These are phyloP conservation scores for Zygotorulaspora mrakii DNA, from an alignment of 1,139 yeast species.

Conservation along the genomic window DNA sequence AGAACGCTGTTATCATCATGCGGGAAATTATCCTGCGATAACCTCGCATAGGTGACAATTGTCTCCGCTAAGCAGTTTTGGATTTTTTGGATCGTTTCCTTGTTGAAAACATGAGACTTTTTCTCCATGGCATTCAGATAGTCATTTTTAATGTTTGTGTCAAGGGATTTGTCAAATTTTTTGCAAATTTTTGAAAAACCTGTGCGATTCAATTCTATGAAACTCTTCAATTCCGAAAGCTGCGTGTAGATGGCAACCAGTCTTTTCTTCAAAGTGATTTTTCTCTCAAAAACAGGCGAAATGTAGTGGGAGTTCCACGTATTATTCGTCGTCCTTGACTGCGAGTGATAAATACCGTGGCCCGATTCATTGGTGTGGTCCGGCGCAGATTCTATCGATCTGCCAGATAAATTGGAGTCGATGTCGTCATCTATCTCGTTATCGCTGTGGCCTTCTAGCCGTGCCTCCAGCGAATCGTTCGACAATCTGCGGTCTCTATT, in stretches of 20 bases:
- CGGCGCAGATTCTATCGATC: slow-evolving; percentile 19
- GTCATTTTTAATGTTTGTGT: slow-evolving; percentile 52
- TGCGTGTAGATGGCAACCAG: slow-evolving; percentile 64
- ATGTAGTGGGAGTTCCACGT: slow-evolving; percentile 14
- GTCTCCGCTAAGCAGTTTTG: slow-evolving; percentile 43
- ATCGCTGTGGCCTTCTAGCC: too few species aligned
- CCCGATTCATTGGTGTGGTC: slow-evolving; percentile 5
- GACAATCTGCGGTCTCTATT: slow-evolving; percentile 15
- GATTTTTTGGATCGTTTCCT: slow-evolving; percentile 44
- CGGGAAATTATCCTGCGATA: slow-evolving; percentile 31
- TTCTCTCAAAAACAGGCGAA: slow-evolving; percentile 31
- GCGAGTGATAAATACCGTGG: slow-evolving; percentile 15
- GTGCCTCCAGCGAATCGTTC: slow-evolving; percentile 17
- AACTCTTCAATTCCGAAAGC: slow-evolving; percentile 80
- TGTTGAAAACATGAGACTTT: slow-evolving; percentile 46
- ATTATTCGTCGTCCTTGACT: slow-evolving; percentile 20
- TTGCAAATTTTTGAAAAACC: slow-evolving; percentile 87
- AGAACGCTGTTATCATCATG: slow-evolving; percentile 12
- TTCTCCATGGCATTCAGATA: slow-evolving; percentile 44
- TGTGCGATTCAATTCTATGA: slow-evolving; percentile 73
- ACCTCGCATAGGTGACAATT: slow-evolving; percentile 44
- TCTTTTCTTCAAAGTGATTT: slow-evolving; percentile 66
- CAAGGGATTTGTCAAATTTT: slow-evolving; percentile 81
- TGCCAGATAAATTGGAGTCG: slow-evolving; percentile 12
- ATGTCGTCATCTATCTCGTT: slow-evolving; percentile 21